Evolutionary conservation across 768 basidiomycete genomes (phyloP), one percentile per base, ranked within the genome.

Genomic region (Collybia sp.): DNA sequence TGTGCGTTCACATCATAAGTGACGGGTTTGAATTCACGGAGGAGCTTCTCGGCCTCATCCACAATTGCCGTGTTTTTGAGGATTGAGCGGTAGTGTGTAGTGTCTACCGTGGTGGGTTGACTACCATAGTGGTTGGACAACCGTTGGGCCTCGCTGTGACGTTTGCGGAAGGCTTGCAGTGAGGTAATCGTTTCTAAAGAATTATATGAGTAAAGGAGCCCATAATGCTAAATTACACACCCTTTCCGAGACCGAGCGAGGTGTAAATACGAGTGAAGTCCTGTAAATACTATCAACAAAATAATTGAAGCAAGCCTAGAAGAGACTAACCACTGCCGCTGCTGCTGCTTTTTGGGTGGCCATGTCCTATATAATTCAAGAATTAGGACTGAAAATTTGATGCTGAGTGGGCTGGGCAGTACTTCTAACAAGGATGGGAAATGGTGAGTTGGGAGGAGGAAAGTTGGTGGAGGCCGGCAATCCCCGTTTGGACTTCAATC

Each of bases 101-200:
- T 73, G 73, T 98, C 93, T 60, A 99, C 76, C 43, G 89, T 85
- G 25, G 86, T 86, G 34, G 88, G 83, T 63, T 87, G 83, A 51
- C 73, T 70, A 50, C 76, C 66, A 58, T 84, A 81, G 59, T 79
- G 76, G 44, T 70, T 69, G 36, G 81, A 65, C 48, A 89, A 70
- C 51, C 85, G 83, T 61, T 88, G 85, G 47, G 96, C 95, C 45
- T 97, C 91, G 54, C 73, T 72, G 68, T 95, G 83, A 49, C 96
- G 91, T 69, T 94, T 96, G 70, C 96, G 89, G 85, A 99, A 98
- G 34, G 89, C 87, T 66, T 91, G 89, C 43, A 99, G 79, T 44
- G 91, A 70, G 45, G 90, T 75, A 60, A 96, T 78, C 57, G 95
- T 94, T 75, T 97, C 92, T 93, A 67, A 17, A 46, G 30, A 49